Percentiles rank a stretch among this genome's conserved stretches.
These are phyloP conservation scores for Penicillium hordei DNA, from an alignment of 2,329 filamentous ascomycete genomes.

Conservation along the genomic window DNA sequence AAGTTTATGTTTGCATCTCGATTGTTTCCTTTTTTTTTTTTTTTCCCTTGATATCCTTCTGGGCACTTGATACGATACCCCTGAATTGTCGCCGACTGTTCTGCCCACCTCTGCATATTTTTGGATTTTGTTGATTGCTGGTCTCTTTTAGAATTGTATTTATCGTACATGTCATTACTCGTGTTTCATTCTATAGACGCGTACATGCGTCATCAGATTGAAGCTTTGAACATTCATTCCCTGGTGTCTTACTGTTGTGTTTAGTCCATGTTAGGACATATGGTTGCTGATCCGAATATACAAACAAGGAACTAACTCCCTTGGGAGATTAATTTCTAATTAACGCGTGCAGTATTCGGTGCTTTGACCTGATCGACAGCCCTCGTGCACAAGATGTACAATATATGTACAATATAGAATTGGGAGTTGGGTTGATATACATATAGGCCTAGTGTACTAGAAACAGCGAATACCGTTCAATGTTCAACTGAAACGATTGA, in stretches of 20 bases:
- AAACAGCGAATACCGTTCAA: not conserved
- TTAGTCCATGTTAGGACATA: slow-evolving; percentile 9
- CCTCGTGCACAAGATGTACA: not conserved
- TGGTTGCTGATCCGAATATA: slow-evolving; percentile 15
- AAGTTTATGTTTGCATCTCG: slow-evolving; percentile 12
- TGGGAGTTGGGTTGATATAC: not conserved
- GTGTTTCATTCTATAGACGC: slow-evolving; percentile 9
- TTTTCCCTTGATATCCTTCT: slow-evolving; percentile 27
- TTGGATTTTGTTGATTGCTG: slow-evolving; percentile 6
- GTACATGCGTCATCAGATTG: slow-evolving; percentile 4
- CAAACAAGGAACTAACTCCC: not conserved
- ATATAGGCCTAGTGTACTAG: not conserved
- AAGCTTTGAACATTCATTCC: not conserved
- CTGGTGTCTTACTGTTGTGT: slow-evolving; percentile 2
- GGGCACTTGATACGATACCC: slow-evolving; percentile 31
- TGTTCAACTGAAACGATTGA: not conserved
- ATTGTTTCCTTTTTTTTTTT: slow-evolving; percentile 13
- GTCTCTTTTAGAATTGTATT: slow-evolving; percentile 19
- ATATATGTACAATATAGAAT: not conserved
- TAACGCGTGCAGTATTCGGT: not conserved
- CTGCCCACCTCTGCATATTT: slow-evolving; percentile 19
- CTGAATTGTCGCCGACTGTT: slow-evolving; percentile 24
- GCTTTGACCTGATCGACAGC: not conserved
- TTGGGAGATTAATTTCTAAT: not conserved
- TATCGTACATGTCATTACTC: slow-evolving; percentile 5